These are phyloP conservation scores for Pugionium cornutum DNA, from an alignment of 345 rosid genomes.

Conservation along the genomic window DNA sequence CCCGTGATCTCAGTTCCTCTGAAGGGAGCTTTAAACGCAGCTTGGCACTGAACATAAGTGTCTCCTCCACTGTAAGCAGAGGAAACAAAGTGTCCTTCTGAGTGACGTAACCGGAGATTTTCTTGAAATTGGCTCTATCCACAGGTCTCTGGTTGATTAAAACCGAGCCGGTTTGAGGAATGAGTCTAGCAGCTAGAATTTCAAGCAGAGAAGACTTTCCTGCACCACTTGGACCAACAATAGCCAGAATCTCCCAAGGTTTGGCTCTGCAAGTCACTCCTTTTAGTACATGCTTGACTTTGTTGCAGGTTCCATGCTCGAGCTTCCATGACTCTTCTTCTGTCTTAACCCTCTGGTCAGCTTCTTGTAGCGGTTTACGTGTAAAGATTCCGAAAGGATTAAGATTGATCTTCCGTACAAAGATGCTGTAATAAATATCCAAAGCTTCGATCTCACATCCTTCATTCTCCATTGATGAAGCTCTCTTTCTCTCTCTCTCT, in stretches of 20 bases:
- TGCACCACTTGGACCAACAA: conserved; percentile 96
- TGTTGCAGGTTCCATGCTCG: conserved; percentile 36
- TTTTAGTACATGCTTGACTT: conserved; percentile 58
- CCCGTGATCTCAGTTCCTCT: conserved; percentile 51
- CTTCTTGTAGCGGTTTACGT: conserved; percentile 27
- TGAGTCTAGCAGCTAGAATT: conserved; percentile 66
- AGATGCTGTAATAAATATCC: conserved; percentile 68
- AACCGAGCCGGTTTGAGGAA: conserved; percentile 66
- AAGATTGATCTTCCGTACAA: conserved; percentile 25
- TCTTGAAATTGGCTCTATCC: conserved; percentile 65
- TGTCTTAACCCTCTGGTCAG: conserved; percentile 28
- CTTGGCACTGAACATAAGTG: conserved; percentile 85
- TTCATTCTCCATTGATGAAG: conserved; percentile 68
- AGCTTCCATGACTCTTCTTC: conserved; percentile 26
- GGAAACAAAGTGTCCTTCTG: conserved; percentile 92
- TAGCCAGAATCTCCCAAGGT: conserved; percentile 92
- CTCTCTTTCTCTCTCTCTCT: conserved; percentile 7
- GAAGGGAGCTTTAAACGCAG: conserved; percentile 68
- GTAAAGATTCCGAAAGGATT: conserved; percentile 41
- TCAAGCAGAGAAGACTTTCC: conserved; percentile 89
- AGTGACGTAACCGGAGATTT: conserved; percentile 80
- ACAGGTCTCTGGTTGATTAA: conserved; percentile 61
- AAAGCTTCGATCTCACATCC: conserved; percentile 87
- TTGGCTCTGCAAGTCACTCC: conserved; percentile 79
- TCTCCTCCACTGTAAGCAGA: conserved; percentile 90